Base-by-base conservation (phyloP, 1,284 basidiomycete genomes). In the Stygiomarasmius scandens region DNA sequence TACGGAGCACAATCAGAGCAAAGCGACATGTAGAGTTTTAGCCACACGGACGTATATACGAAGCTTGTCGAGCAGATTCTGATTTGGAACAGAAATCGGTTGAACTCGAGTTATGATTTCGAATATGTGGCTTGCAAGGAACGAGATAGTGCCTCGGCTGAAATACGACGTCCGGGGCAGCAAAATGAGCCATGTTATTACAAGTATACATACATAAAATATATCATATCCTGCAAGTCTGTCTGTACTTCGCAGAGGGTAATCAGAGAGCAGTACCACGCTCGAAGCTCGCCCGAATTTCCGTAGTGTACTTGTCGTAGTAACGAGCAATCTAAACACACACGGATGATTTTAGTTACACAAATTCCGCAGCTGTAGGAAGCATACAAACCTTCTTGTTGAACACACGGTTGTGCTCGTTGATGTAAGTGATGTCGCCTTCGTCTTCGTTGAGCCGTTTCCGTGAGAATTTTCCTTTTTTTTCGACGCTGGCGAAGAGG, bases 361-460 rank as follows among this genome's bases (percentile, higher is more conserved):
- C n/a, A n/a, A n/a, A n/a, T n/a, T n/a, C n/a, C n/a, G n/a, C n/a
- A n/a, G n/a, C n/a, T n/a, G n/a, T n/a, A n/a, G n/a, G 49, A 1
- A 41, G 22, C 8, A 41, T 27, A 59, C 76, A n/a, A 29, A 90
- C 92, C 89, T 98, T 99, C 78, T 96, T 96, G 86, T 98, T 99
- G 83, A 98, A 99, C 54, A 96, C 93, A 67, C 93, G 89, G 78
- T 99, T 99, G 72, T 90, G 89, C 72, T 98, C 94, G 81, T 99
- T 99, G 86, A 99, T 99, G 71, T 99, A 99, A 12, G 95, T 98
- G 73, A 99, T 93, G 64, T 98, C 95, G 55, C 92, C 95, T 61
- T 96, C 90, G 53, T 92, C 89, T 67, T 98, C 95, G 75, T 96
- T 95, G 69, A 80, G 79, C 58, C 95, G 84, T 73, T 94, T 93